phyloP scores from a whole-genome alignment of 2,329 filamentous ascomycete species.

The Epichloe typhina region DNA sequence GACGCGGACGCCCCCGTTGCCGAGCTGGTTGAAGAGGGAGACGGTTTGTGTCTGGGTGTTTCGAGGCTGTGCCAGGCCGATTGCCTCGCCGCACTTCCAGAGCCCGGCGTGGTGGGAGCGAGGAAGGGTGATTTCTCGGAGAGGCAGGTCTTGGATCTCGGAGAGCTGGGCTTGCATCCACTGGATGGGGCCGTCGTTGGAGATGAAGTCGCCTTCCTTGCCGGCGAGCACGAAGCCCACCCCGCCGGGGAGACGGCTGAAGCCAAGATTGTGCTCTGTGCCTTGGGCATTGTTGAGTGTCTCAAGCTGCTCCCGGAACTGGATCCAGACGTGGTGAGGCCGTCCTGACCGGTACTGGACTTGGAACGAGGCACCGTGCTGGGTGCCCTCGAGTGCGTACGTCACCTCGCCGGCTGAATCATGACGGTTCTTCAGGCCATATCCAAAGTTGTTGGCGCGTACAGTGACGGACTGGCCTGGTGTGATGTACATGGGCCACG shows the following conservation, averaged over 20 bases:
- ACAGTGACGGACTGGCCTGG: slow-evolving; percentile 13
- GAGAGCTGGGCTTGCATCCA: slow-evolving; percentile 19
- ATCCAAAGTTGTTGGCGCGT: background rate
- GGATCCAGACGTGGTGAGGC: slow-evolving; percentile 6
- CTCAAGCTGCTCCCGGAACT: slow-evolving; percentile 13
- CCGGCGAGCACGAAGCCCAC: slow-evolving; percentile 18
- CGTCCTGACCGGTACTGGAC: slow-evolving; percentile 10
- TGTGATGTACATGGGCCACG: slow-evolving; percentile 15
- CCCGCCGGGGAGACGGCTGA: slow-evolving; percentile 8
- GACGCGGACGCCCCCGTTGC: slow-evolving; percentile 16
- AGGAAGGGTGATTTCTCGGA: slow-evolving; percentile 18
- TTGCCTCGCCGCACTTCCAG: slow-evolving; percentile 5
- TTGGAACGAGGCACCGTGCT: slow-evolving; percentile 15
- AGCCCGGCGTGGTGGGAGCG: slow-evolving; percentile 20
- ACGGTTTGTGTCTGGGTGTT: slow-evolving; percentile 15
- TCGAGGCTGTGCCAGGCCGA: slow-evolving; percentile 5
- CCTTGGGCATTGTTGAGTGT: slow-evolving; percentile 9
- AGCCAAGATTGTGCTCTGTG: slow-evolving; percentile 9
- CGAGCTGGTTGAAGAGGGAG: slow-evolving; percentile 14
- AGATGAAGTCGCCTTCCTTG: slow-evolving; percentile 17
- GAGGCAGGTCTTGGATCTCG: slow-evolving; percentile 14
- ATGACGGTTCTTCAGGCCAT: background rate
- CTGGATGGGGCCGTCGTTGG: slow-evolving; percentile 11
- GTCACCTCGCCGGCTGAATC: slow-evolving; percentile 17
- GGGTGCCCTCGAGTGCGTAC: slow-evolving; percentile 17